Evolutionary conservation across 2,329 filamentous ascomycete species (phyloP), one percentile per base, ranked within the genome.

Genomic region (Xylariales sp.): DNA sequence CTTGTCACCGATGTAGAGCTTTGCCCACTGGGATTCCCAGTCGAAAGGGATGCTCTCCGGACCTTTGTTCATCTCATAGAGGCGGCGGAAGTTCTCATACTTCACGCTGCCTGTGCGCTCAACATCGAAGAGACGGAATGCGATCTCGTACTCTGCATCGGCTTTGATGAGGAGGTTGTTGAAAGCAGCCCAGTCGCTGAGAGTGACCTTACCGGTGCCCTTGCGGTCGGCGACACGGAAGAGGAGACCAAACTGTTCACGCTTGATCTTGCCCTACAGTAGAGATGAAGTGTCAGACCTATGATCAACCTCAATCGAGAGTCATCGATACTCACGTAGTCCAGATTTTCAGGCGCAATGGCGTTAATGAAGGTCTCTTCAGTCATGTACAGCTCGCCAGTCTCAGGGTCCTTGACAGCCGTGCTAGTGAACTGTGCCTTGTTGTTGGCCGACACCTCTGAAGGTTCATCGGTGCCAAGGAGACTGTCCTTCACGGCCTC

Each of bases 101-200:
- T 90, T 91, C 58, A 98, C 88, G 36, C 78, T 78, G 46, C 93
- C 93, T 15, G 81, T 86, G 47, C 86, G 80, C 38, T 91, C 82
- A 54, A 88, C 76, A 60, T 97, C 91, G 66, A 98, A 98, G 42
- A 98, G 78, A 55, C 93, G 87, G 70, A 97, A 98, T 12, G 93
- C 91, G 55, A 98, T 95, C 66, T 97, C 90, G 69, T 98, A 98
- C 70, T 98, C 93, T 63, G 93, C 93, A 60, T 97, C 93, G 47
- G 93, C 86, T 69, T 96, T 97, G 53, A 77, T 76, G 45, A 98
- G 82, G 49, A 98, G 78, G 70, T 95, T 94, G 69, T 96, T 88
- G 66, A 97, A 98, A 50, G 86, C 84, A 34, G 78, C 82, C 89
- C 91, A 98, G 69, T 98, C 93, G 46, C 81, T 73, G 41, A 97